Evolutionary conservation across 1,139 yeast species (phyloP), one percentile per base, ranked within the genome.

Genomic region (Starmera stellimalicola): DNA sequence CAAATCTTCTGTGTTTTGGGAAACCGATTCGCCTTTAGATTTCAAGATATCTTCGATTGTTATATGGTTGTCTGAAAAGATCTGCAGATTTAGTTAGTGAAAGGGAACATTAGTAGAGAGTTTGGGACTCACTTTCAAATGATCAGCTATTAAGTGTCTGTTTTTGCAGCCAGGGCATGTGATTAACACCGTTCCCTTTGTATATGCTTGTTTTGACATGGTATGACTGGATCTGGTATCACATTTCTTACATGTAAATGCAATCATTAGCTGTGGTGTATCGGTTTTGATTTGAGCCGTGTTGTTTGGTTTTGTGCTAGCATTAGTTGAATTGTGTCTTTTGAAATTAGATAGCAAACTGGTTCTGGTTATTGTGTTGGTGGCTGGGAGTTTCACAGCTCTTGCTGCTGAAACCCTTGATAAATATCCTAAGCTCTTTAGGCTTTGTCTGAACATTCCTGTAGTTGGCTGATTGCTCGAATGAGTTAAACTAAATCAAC

Each of bases 171-270:
- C 82, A 0, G 97, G 97, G 52, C 97, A 91, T 51, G 85, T 88
- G 25, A 91, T 80, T 36, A 85, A 62, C 4, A 91, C 95, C 0
- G 95, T 78, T 1, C 98, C 98, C 18, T 68, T 65, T 17, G 78
- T 73, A 53, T 91, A 91, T 0, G 96, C 88, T 55, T 91, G 97
- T 46, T 87, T 88, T 14, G 95, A 82, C 50, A 91, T 78, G 4
- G 78, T 70, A 52, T 91, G 97, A 3, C 88, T 75, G 1, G 95
- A 84, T 37, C 97, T 63, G 7, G 83, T 73, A 34, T 74, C 70
- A 58, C 98, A 91, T 45, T 76, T 75, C 55, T 87, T 91, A 58
- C 98, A 91, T 0, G 96, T 91, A 58, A 91, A 88, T 0, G 95
- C 91, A 20, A 91, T 70, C 78, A 87, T 80, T 45, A 84, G 64